Evolutionary conservation across 169 alveolate species (phyloP).

Genomic region (Perkinsus marinus): DNA sequence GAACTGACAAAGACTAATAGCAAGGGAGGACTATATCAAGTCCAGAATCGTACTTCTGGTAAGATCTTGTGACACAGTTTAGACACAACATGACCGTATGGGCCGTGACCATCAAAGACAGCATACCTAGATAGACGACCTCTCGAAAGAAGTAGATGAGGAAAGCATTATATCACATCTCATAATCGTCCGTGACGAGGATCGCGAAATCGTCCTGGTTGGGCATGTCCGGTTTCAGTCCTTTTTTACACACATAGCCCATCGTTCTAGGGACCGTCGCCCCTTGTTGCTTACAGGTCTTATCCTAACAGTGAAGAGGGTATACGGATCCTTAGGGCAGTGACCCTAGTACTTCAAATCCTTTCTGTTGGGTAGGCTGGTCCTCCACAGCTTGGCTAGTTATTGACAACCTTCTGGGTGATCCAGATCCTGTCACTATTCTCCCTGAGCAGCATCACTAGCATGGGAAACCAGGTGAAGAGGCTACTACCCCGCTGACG

Average conservation of each 20-base stretch:
- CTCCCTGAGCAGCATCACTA: not conserved
- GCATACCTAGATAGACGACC: constrained; percentile 35
- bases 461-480: not conserved
- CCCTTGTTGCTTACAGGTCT: not conserved
- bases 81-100: constrained; percentile 68
- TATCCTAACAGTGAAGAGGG: not conserved
- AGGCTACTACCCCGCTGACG: not conserved
- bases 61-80: constrained; percentile 50
- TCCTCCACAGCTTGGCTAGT: not conserved
- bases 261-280: constrained; percentile 17
- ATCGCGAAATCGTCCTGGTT: constrained; percentile 64
- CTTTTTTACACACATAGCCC: constrained; percentile 63
- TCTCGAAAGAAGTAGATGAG: not conserved
- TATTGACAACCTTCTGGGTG: not conserved
- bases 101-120: constrained; percentile 80
- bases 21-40: not conserved
- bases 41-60: constrained; percentile 18
- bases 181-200: not conserved
- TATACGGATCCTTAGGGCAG: not conserved
- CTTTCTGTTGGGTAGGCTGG: not conserved
- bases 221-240: constrained; percentile 69
- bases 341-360: not conserved
- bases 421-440: not conserved
- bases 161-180: not conserved
- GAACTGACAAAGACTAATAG: not conserved